Base-by-base conservation (phyloP, 2,329 filamentous ascomycete genomes). In the Cladophialophora carrionii region DNA sequence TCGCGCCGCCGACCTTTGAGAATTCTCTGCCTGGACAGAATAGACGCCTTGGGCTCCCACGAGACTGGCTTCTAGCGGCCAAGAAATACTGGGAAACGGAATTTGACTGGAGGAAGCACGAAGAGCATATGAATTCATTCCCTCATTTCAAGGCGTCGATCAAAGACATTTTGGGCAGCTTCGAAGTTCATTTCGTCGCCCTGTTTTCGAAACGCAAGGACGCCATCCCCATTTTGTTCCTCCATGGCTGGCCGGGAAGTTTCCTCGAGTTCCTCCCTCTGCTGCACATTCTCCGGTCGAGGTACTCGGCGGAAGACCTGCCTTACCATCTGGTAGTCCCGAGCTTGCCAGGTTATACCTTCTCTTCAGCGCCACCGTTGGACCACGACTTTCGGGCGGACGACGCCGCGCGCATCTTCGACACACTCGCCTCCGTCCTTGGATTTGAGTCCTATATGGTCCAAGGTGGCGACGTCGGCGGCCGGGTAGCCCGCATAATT, bases 291-390 rank as follows among this genome's bases (percentile, higher is more conserved):
- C 72, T 87, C 1, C 72, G 72, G 26, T 70, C 76, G 2, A 81
- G 32, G 20, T 86, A 86, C 71, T 78, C 79, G 0, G 77, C 83
- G 0, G 74, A 80, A 0, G 77, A 75, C 0, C 74, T 87, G 17
- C 85, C 85, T 0, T 87, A 84, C 70, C 84, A 87, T 68, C 73
- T 87, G 46, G 78, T 87, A 32, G 80, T 83, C 0, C 85, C 85
- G 0, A 84, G 81, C 0, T 74, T 87, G 2, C 83, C 83, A 0
- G 85, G 84, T 9, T 87, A 83, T 69, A 77, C 78, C 0, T 81
- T 84, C 65, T 85, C 83, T 0, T 79, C 78, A 0, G 73, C 77
- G 0, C 82, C 83, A 1, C 81, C 84, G 0, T 51, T 79, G 3
- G 76, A 60, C 22, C 75, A 74, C 14, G 74, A 85, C 66, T 84